Evolutionary conservation across 805 yeast genomes (phyloP), one percentile per base, ranked within the genome.

Genomic region (Kuraishia cidri): DNA sequence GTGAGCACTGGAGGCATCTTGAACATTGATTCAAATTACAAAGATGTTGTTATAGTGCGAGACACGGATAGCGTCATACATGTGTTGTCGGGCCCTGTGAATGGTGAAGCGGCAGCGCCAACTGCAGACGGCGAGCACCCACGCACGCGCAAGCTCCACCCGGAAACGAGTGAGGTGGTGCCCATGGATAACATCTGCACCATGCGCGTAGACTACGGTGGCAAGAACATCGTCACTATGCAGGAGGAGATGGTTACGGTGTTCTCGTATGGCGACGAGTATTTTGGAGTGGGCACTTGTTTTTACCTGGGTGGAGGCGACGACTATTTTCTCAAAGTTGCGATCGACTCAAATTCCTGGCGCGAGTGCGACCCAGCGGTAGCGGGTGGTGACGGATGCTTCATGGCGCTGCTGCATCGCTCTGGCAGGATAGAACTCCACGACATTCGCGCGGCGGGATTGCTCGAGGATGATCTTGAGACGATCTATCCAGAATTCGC

Each of bases 191-290:
- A 21, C 17, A n/a, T 25, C 4, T 27, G 34, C 15, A 38, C 37
- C 14, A 32, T 54, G 41, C 20, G 34, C 7, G 49, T 56, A 18
- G 63, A 58, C 42, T 57, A 50, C 34, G 61, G 61, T 3, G 49
- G 45, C 13, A 26, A 43, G 24, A 44, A 47, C 26, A 34, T 54
- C 6, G 35, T 51, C 3, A 13, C 52, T 8, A 37, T 48, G 28
- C 37, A 38, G 24, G 39, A 38, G 3, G 15, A 20, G 4, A 41
- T 40, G 22, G 26, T 56, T 24, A 42, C 40, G 16, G 37, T 52
- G 7, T 37, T 38, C 25, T 45, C 54, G 5, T 54, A 40, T 33
- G 9, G 14, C 11, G 29, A 13, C 15, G 11, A 22, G 11, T 26
- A 22, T 19, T 26, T 44, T 23, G 41, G 37, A 6, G 27, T 25